phyloP scores from a whole-genome alignment of 2,329 filamentous ascomycete genomes.

The Ophiobolus disseminans region DNA sequence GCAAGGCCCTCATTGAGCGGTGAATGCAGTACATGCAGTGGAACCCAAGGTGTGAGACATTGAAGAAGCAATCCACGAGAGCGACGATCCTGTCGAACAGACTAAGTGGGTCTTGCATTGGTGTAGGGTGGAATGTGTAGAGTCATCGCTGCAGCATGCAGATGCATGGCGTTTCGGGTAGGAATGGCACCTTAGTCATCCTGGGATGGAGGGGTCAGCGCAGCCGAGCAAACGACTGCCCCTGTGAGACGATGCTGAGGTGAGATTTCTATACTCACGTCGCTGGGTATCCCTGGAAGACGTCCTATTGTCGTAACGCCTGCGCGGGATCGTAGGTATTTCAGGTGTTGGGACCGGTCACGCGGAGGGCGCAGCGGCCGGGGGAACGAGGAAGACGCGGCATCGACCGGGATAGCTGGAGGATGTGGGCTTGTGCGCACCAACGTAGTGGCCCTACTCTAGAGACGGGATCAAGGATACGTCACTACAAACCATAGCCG shows the following conservation, averaged over 20 bases:
- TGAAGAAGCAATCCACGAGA: not conserved
- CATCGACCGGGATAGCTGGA: constrained; percentile 7
- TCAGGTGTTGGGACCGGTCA: constrained; percentile 17
- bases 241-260: constrained; percentile 17
- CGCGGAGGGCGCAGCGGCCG: constrained; percentile 22
- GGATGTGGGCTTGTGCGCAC: not conserved
- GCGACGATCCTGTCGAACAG: not conserved
- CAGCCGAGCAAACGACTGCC: constrained; percentile 11
- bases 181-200: constrained; percentile 1
- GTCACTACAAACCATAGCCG: constrained; percentile 12
- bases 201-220: constrained; percentile 6
- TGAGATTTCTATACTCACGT: constrained; percentile 8
- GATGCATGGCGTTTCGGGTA: not conserved
- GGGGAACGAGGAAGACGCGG: constrained; percentile 15
- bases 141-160: constrained; percentile 9
- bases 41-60: constrained; percentile 11
- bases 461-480: constrained; percentile 12
- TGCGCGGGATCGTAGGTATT: constrained; percentile 12
- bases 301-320: constrained; percentile 5
- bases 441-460: constrained; percentile 9
- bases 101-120: constrained; percentile 6
- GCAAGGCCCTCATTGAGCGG: constrained; percentile 13
- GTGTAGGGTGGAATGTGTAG: constrained; percentile 9
- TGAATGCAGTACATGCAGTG: constrained; percentile 11
- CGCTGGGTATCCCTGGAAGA: not conserved